Evolutionary conservation across 176 grass and related monocot species (phyloP), one percentile per base, ranked within the genome.

Genomic region (Zoysia japonica): DNA sequence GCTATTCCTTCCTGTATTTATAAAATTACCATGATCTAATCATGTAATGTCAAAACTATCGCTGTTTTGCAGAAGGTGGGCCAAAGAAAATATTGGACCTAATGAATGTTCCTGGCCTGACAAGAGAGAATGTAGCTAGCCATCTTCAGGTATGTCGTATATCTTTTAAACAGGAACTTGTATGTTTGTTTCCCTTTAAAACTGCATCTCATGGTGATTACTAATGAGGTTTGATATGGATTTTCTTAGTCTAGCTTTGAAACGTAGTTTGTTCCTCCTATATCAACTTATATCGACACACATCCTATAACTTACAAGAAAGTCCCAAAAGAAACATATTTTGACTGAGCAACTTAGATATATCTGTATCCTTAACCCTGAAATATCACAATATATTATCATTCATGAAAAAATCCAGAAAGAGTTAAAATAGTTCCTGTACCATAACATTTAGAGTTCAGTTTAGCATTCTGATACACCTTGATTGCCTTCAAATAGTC

Each of bases 51-150:
- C 8, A 82, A 78, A 28, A 86, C 48, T 86, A 36, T 57, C 20
- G 4, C 20, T 85, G 38, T 59, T 39, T 91, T 75, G 71, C 88
- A 99, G 96, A 99, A 92, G 96, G 95, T 10, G 96, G 96, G 7
- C 96, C 96, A 0, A 99, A 99, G 80, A 99, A 99, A 81, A 99
- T 99, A 89, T 50, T 99, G 52, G 96, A 99, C 53, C 79, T 99
- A 74, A 99, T 99, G 96, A 99, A 91, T 74, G 57, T 99, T 47
- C 92, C 90, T 46, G 96, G 96, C 11, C 83, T 99, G 71, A 99
- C 96, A 55, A 99, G 96, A 82, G 96, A 99, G 72, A 99, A 99
- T 80, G 96, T 99, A 57, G 96, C 96, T 45, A 99, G 96, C 88
- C 96, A 99, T 79, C 96, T 99, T 76, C 96, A 99, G 96, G 96